phyloP scores from a whole-genome alignment of 768 basidiomycete genomes.

The Albatrellus ellisii region DNA sequence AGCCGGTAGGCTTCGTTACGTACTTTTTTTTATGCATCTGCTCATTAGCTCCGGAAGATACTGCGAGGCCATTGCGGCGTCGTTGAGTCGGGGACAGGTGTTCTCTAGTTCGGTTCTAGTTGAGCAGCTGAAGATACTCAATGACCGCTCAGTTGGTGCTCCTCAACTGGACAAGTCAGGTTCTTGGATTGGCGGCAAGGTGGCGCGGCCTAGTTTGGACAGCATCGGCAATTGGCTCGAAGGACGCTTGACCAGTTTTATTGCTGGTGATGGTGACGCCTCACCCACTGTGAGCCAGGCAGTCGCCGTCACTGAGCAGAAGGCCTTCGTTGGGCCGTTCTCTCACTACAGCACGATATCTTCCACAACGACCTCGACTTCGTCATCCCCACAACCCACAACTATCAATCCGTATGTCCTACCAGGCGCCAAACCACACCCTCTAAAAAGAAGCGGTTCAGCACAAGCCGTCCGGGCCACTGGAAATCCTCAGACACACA shows the following conservation, averaged over 20 bases:
- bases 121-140: slow-evolving; percentile 65
- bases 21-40: slow-evolving; percentile 4
- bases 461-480: slow-evolving; percentile 45
- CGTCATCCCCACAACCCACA: slow-evolving; percentile 58
- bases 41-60: slow-evolving; percentile 44
- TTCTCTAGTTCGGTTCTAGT: slow-evolving; percentile 54
- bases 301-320: slow-evolving; percentile 27
- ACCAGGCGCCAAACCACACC: slow-evolving; percentile 19
- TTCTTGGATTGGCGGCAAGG: slow-evolving; percentile 81
- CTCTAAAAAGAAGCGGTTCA: slow-evolving; percentile 52
- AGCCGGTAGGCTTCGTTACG: slow-evolving; percentile 37
- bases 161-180: slow-evolving; percentile 62
- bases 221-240: slow-evolving; percentile 88
- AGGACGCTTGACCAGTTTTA: slow-evolving; percentile 84
- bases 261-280: slow-evolving; percentile 78
- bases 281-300: slow-evolving; percentile 16
- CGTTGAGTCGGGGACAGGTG: slow-evolving; percentile 47
- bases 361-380: slow-evolving; percentile 62
- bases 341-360: slow-evolving; percentile 90
- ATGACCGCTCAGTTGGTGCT: slow-evolving; percentile 64
- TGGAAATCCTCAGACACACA: slow-evolving; percentile 33
- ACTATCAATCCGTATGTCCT: slow-evolving; percentile 23
- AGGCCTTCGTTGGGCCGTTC: slow-evolving; percentile 63
- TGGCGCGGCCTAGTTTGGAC: slow-evolving; percentile 85
- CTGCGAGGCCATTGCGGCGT: slow-evolving; percentile 76